Evolutionary conservation across 2,329 filamentous ascomycete species (phyloP), one percentile per base, ranked within the genome.

Genomic region (Ceratocystis albifundus): DNA sequence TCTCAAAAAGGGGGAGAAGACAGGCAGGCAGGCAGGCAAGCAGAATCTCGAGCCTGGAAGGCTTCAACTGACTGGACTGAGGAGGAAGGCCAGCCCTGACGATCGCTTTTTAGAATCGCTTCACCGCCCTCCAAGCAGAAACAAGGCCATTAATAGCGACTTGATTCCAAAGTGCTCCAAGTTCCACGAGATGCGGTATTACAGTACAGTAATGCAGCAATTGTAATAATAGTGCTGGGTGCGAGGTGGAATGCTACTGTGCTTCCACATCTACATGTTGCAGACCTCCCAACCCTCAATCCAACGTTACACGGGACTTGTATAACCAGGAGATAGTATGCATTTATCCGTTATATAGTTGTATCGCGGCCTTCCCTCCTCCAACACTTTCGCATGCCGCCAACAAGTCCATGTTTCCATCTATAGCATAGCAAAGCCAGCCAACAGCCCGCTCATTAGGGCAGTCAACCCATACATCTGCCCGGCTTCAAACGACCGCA

Each of bases 361-460:
- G 32, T 61, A 64, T 50, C 55, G 55, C 53, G 45, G 10, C 44
- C 7, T n/a, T n/a, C n/a, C n/a, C n/a, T n/a, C n/a, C n/a, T n/a
- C 41, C 32, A 25, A 32, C 55, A 36, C 22, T 8, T 45, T 22
- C 48, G 32, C 12, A 12, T 30, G 45, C 50, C 3, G n/a, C 44
- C 36, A 41, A 4, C 36, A 3, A 41, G 12, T 41, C 36, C 36
- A 15, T 15, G 4, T 41, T 41, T 12, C 41, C 3, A 6, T 50
- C 73, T 71, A 77, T 66, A 79, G 70, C 71, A 78, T 71, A 45
- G 76, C 76, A 67, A 79, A 77, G 15, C 76, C 76, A 61, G 74
- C 72, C 68, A 77, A 75, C 67, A 79, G 70, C 67, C 74, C 73
- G 17, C 73, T 74, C 36, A 78, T 65, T 10, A 79, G 72, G 7